Evolutionary conservation across 495 filamentous ascomycete genomes (phyloP), one percentile per base, ranked within the genome.

Genomic region (Penicillium robsamsonii): DNA sequence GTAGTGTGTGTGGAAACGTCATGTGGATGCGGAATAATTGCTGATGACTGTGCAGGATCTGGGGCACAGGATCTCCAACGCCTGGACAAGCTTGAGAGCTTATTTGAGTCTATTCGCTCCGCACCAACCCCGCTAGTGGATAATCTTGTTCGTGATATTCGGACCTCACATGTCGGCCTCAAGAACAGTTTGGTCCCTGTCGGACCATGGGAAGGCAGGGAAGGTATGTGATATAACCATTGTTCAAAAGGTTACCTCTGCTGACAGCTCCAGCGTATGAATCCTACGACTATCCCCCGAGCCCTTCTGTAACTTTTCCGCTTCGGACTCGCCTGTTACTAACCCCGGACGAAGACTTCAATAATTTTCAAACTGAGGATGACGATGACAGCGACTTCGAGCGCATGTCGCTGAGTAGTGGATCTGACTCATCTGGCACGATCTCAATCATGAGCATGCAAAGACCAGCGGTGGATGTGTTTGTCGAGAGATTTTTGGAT

Each of bases 401-500:
- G 13, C 54, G 58, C 9, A 55, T 54, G 38, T 63, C 65, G 4
- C 43, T 62, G 12, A 58, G 57, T 18, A 59, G 62, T 50, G 50
- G 55, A 9, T 64, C 57, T 0, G 68, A 70, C 44, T 71, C 70
- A 8, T 64, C 66, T 22, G 57, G 66, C 10, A 55, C 59, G 5
- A 58, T 64, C 3, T 69, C 68, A 0, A 47, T 73, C 0, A 61
- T 67, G 33, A 64, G 55, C 38, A 58, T 65, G 56, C 62, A 69
- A 27, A 57, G 62, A 40, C 69, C 69, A 2, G 64, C 63, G 18
- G 56, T 75, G 1, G 75, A 76, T 56, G 61, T 75, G 5, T 78
- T 74, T 43, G 70, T 78, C 11, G 71, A 76, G 55, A 71, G 75
- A 2, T 78, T 78, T 27, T 69, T 78, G 2, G 75, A 78, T 48